Conservation (phyloP, 805 yeast genomes). For the Hanseniaspora meyeri region DNA sequence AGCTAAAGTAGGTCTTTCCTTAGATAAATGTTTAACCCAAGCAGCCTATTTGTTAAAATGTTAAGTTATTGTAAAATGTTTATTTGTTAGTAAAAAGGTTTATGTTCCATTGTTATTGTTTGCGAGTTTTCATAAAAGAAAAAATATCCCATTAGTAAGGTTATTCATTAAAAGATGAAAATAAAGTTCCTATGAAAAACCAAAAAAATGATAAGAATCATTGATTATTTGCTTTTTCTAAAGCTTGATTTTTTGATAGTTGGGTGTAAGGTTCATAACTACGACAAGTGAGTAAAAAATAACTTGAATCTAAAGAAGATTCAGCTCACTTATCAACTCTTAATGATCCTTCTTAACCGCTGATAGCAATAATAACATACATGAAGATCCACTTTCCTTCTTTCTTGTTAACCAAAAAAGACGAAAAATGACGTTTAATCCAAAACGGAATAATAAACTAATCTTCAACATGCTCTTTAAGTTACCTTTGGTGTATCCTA, state of each 20-base stretch:
- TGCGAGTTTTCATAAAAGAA: too few relatives aligned
- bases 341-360: conserved; percentile 42
- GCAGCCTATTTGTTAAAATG: conserved; percentile 56
- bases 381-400: conserved; percentile 19
- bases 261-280: conserved; percentile 74
- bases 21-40: conserved; percentile 92
- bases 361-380: conserved; percentile 22
- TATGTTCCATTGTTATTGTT: neutral
- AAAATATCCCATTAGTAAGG: conserved; percentile 14
- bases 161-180: conserved; percentile 8
- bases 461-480: conserved; percentile 26
- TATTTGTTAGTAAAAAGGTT: conserved; percentile 16
- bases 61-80: conserved; percentile 27
- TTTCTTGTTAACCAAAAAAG: neutral
- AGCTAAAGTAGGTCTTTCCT: conserved; percentile 86
- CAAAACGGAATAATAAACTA: conserved; percentile 31
- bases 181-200: neutral
- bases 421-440: conserved; percentile 20
- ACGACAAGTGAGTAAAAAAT: conserved; percentile 40
- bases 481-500: conserved; percentile 26
- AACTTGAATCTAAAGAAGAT: conserved; percentile 15
- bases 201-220: neutral
- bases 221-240: neutral
- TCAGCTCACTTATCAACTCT: conserved; percentile 57
- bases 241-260: neutral